These are phyloP conservation scores for Podila minutissima DNA, from an alignment of 192 early-diverging fungal genomes.

Conservation along the genomic window DNA sequence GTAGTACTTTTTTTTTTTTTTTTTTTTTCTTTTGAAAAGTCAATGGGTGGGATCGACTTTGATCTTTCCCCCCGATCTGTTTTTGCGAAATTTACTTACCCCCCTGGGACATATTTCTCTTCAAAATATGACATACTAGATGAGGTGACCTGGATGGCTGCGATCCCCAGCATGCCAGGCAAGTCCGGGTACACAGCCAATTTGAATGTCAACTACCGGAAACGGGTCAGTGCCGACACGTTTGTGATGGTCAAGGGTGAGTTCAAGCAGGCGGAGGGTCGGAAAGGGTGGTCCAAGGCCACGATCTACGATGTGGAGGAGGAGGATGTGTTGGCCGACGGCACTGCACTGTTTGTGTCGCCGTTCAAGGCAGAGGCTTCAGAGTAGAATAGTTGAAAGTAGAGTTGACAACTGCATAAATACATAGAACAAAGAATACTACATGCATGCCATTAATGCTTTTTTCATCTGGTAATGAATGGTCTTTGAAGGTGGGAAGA, in stretches of 20 bases:
- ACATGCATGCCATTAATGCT: too few relatives aligned
- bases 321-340: constrained; percentile 12
- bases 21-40: not conserved
- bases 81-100: not conserved
- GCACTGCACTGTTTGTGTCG: constrained; percentile 27
- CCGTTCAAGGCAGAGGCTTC: not conserved
- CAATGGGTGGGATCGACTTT: not conserved
- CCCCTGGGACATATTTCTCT: not conserved
- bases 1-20: not conserved
- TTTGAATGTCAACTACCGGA: constrained; percentile 33
- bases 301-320: constrained; percentile 23
- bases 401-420: too few relatives aligned
- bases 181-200: constrained; percentile 37
- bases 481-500: too few relatives aligned
- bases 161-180: constrained; percentile 24
- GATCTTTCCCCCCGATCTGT: not conserved
- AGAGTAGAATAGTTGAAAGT: too few relatives aligned
- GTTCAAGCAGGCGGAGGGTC: constrained; percentile 17
- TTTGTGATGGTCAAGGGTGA: constrained; percentile 34
- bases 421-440: too few relatives aligned
- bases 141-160: not conserved
- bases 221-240: constrained; percentile 21
- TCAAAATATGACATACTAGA: not conserved
- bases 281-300: constrained; percentile 36
- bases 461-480: too few relatives aligned